A percentile compares a stretch with the other conserved stretches of the same genome.
Conservation (phyloP, 129 eudicot species). For the Erigeron canadensis region DNA sequence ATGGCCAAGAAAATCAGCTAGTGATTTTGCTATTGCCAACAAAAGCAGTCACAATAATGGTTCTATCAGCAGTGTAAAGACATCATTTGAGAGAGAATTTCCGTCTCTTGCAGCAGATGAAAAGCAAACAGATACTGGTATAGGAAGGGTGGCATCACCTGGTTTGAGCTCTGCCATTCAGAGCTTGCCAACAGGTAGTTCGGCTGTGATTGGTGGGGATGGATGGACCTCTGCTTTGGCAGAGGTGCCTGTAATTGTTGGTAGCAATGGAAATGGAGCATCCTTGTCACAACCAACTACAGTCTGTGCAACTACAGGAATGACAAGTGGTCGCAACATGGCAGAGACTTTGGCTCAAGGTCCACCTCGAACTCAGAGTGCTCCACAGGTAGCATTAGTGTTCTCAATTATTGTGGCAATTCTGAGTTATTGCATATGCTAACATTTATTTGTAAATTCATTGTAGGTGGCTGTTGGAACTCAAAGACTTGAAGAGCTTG, state of each 20-base stretch:
- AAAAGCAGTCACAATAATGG: constrained; percentile 40
- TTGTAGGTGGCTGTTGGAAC: constrained; percentile 54
- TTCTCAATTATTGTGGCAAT: neutral
- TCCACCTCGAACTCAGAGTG: constrained; percentile 59
- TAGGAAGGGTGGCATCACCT: constrained; percentile 73
- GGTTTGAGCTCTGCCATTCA: constrained; percentile 72
- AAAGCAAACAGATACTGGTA: constrained; percentile 48
- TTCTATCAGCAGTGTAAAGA: constrained; percentile 41
- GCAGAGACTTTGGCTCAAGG: constrained; percentile 88
- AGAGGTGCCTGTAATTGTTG: constrained; percentile 70
- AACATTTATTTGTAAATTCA: neutral
- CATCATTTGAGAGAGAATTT: constrained; percentile 69
- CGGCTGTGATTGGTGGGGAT: constrained; percentile 63
- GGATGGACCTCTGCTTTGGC: constrained; percentile 97
- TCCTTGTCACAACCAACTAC: constrained; percentile 35
- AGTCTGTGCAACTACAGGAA: constrained; percentile 32
- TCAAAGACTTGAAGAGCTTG: constrained; percentile 90
- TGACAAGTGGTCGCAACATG: constrained; percentile 68
- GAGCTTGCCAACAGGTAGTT: constrained; percentile 58
- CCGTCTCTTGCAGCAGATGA: constrained; percentile 85
- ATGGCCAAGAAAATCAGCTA: constrained; percentile 50
- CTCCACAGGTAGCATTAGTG: constrained; percentile 58
- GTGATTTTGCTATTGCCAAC: constrained; percentile 38
- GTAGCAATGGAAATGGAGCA: constrained; percentile 37
- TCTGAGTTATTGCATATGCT: constrained; percentile 6